These are phyloP conservation scores for Sesbania bispinosa DNA, from an alignment of 306 rosid genomes.

Conservation along the genomic window DNA sequence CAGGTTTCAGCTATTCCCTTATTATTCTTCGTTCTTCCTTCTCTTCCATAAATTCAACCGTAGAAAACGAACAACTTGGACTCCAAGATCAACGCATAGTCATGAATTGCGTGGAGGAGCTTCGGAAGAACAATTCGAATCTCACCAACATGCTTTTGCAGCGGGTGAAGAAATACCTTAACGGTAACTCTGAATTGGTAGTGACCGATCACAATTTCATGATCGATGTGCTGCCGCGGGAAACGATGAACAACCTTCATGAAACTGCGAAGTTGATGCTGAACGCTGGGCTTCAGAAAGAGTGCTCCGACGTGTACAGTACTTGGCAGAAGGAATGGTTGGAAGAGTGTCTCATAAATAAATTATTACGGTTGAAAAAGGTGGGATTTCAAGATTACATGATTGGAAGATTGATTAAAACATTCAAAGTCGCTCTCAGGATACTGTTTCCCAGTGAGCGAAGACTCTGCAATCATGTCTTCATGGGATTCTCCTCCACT, in stretches of 20 bases:
- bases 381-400: conserved; percentile 24
- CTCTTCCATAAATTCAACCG: not conserved
- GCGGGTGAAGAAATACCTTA: not conserved
- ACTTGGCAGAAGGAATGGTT: conserved; percentile 61
- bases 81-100: not conserved
- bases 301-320: conserved; percentile 40
- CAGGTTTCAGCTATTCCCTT: not conserved
- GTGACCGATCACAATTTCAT: conserved; percentile 42
- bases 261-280: conserved; percentile 60
- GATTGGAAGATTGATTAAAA: conserved; percentile 70
- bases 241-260: conserved; percentile 49
- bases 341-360: conserved; percentile 44
- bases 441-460: conserved; percentile 69
- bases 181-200: not conserved
- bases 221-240: conserved; percentile 54
- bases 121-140: not conserved
- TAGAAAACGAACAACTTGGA: not conserved
- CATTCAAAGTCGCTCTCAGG: conserved; percentile 44
- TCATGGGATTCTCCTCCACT: conserved; percentile 48
- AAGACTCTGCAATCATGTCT: conserved; percentile 52
- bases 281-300: conserved; percentile 55
- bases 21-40: not conserved
- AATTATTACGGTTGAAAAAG: not conserved
- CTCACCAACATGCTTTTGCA: not conserved
- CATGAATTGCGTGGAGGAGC: not conserved